phyloP scores from a whole-genome alignment of 129 eudicot genomes.

The Oenanthe sinensis region DNA sequence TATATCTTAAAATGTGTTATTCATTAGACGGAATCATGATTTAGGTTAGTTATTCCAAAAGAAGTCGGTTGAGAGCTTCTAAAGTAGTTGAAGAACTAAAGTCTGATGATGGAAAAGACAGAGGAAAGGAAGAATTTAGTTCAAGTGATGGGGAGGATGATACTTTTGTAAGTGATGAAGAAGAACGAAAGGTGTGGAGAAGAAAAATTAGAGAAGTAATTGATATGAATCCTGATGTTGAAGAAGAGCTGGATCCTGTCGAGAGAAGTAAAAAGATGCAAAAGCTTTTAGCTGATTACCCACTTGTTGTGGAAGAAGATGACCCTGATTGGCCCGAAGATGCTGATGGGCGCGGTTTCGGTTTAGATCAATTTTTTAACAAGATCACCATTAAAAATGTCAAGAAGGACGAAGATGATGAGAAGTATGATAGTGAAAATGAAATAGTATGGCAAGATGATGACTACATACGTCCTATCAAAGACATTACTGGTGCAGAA shows the following conservation, averaged over 20 bases:
- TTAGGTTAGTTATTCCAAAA: constrained; percentile 28
- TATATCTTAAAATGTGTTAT: background rate
- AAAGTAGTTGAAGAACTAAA: constrained; percentile 32
- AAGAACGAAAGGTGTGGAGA: constrained; percentile 80
- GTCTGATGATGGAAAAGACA: constrained; percentile 30
- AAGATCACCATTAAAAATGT: constrained; percentile 75
- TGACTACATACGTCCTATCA: constrained; percentile 72
- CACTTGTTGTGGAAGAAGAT: constrained; percentile 92
- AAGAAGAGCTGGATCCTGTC: constrained; percentile 63
- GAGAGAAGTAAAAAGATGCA: constrained; percentile 77
- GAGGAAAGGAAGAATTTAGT: constrained; percentile 26
- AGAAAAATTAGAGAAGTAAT: constrained; percentile 60
- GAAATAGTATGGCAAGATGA: constrained; percentile 92
- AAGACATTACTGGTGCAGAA: constrained; percentile 57
- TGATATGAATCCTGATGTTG: constrained; percentile 47
- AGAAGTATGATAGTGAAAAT: constrained; percentile 53
- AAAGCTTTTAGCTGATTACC: constrained; percentile 78
- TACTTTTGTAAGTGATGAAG: constrained; percentile 47
- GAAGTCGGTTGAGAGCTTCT: constrained; percentile 34
- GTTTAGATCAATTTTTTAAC: constrained; percentile 75
- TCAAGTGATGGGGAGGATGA: constrained; percentile 29
- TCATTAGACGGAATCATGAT: constrained; percentile 13
- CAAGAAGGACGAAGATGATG: constrained; percentile 65
- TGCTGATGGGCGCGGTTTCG: constrained; percentile 92
- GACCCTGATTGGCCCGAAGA: constrained; percentile 98